Conservation (phyloP, 2,329 filamentous ascomycete species). For the Pyrenochaeta sp. region DNA sequence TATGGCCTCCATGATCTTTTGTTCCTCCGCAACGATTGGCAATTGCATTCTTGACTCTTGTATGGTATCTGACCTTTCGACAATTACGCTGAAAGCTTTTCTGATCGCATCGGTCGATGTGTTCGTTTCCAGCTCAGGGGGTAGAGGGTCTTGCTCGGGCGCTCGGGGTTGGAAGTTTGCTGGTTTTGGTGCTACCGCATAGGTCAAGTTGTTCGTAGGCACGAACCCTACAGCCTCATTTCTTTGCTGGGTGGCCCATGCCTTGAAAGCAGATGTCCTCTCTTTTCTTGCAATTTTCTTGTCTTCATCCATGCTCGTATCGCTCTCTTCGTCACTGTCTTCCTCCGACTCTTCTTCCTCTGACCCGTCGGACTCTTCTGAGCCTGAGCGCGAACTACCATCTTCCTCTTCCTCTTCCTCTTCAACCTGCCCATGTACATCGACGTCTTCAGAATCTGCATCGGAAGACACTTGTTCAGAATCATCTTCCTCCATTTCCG, state of each 20-base stretch:
- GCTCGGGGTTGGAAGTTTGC: constrained; percentile 72
- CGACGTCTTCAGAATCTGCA: constrained; percentile 16
- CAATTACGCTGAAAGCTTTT: constrained; percentile 77
- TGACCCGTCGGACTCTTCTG: constrained; percentile 34
- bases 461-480: constrained; percentile 7
- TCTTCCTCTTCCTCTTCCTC: constrained; percentile 13
- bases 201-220: constrained; percentile 53
- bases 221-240: constrained; percentile 81
- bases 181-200: constrained; percentile 55
- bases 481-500: constrained; percentile 21
- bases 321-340: constrained; percentile 41
- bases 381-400: constrained; percentile 38
- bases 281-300: constrained; percentile 51
- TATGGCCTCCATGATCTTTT: constrained; percentile 97
- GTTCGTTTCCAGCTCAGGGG: constrained; percentile 67
- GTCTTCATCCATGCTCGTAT: constrained; percentile 44
- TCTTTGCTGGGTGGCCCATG: constrained; percentile 86
- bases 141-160: constrained; percentile 74
- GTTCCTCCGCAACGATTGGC: constrained; percentile 92
- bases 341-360: constrained; percentile 48
- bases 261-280: constrained; percentile 79
- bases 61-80: constrained; percentile 74
- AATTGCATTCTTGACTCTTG: constrained; percentile 80
- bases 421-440: constrained; percentile 6
- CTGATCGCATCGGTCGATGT: constrained; percentile 65